Evolutionary conservation across 2,329 filamentous ascomycete species (phyloP).

Genomic region (Pseudocercospora pini-densiflorae): DNA sequence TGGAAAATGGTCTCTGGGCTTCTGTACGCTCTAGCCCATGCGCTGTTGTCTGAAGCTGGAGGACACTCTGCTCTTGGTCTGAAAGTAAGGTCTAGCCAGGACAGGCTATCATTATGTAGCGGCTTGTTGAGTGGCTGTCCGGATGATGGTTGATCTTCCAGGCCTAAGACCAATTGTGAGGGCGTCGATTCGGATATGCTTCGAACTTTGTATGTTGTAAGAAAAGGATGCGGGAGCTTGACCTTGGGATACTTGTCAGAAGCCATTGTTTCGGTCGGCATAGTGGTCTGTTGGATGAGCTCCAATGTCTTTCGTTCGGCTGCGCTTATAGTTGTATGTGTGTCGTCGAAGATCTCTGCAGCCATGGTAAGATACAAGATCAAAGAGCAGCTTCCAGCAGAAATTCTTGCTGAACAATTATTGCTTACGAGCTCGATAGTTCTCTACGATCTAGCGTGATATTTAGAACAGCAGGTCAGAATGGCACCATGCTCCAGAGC

Average conservation of each 20-base stretch:
- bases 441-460: neutral
- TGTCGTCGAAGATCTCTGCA: neutral
- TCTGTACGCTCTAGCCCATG: slow-evolving; percentile 52
- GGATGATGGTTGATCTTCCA: slow-evolving; percentile 42
- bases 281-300: neutral
- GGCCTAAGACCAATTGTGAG: slow-evolving; percentile 36
- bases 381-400: neutral
- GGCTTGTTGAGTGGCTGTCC: slow-evolving; percentile 42
- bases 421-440: neutral
- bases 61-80: slow-evolving; percentile 31
- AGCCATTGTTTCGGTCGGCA: slow-evolving; percentile 1
- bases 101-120: slow-evolving; percentile 45
- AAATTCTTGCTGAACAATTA: neutral
- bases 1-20: slow-evolving; percentile 48
- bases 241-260: slow-evolving; percentile 39
- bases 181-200: slow-evolving; percentile 18
- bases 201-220: slow-evolving; percentile 49
- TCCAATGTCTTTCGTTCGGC: slow-evolving; percentile 3
- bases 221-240: slow-evolving; percentile 53
- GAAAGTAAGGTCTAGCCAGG: slow-evolving; percentile 44
- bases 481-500: neutral
- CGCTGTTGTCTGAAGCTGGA: slow-evolving; percentile 36
- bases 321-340: neutral
- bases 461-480: neutral
- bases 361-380: neutral